Base-by-base conservation (phyloP, 495 filamentous ascomycete genomes). In the Penicillium canariense region DNA sequence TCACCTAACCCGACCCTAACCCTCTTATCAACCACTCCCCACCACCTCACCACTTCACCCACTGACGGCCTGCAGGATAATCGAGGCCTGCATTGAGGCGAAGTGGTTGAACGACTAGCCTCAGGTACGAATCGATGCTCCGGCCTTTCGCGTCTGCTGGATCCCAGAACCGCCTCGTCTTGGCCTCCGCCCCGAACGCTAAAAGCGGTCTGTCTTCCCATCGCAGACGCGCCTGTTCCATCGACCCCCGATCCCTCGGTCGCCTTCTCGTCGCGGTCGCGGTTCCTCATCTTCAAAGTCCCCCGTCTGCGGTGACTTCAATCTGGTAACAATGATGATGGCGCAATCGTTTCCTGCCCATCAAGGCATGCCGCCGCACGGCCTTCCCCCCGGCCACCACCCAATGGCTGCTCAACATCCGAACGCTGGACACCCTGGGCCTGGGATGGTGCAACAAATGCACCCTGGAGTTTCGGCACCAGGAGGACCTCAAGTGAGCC, bases 381-480 rank as follows among this genome's bases (percentile, higher is more conserved):
- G 85, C 59, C 77, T 89, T 52, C 82, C 87, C 61, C 89, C 86
- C 39, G 87, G 87, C 40, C 90, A 94, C 39, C 90, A 94, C 68
- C 87, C 85, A 59, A 88, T 89, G 83, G 79, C 73, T 52, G 80
- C 69, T 67, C 88, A 90, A 65, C 88, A 90, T 63, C 89, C 87
- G 49, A 87, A 74, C 56, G 74, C 59, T 76, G 79, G 54, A 73
- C 77, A 72, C 62, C 79, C 73, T 17, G 74, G 66, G 35, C 73
- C 72, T 62, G 81, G 74, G 20, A 91, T 95, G 78, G 83, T 84
- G 35, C 89, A 88, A 61, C 87, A 87, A 68, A 87, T 87, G 66
- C 90, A 94, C 63, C 87, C 88, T 64, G 88, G 87, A 35, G 90
- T 90, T n/a, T 91, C 90, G 31, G 88, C 81, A 9, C 88, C 90